phyloP scores from a whole-genome alignment of 805 yeast species.

The Wickerhamomyces bisporus region DNA sequence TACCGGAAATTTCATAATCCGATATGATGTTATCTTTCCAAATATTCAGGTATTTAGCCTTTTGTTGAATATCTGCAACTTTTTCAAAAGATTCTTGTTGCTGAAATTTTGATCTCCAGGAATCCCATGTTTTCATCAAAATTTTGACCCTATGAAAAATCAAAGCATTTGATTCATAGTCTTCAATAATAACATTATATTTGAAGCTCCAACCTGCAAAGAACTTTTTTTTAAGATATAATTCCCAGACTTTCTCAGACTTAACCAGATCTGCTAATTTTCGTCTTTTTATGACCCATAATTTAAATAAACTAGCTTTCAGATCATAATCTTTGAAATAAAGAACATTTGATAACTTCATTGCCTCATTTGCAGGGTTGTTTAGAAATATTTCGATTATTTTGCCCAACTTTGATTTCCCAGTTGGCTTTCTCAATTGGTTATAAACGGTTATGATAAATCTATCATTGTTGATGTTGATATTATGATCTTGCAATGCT shows the following conservation, averaged over 20 bases:
- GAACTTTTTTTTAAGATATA: slow-evolving; percentile 14
- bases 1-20: slow-evolving; percentile 3
- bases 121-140: slow-evolving; percentile 14
- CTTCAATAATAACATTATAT: slow-evolving; percentile 11
- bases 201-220: slow-evolving; percentile 9
- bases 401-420: slow-evolving; percentile 8
- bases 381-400: slow-evolving; percentile 18
- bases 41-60: slow-evolving; percentile 10
- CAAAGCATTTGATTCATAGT: slow-evolving; percentile 16
- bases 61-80: slow-evolving; percentile 10
- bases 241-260: slow-evolving; percentile 13
- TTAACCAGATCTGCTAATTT: slow-evolving; percentile 13
- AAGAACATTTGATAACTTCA: slow-evolving; percentile 19
- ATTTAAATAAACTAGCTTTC: slow-evolving; percentile 5
- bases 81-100: slow-evolving; percentile 6
- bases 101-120: slow-evolving; percentile 16
- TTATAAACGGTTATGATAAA: slow-evolving; percentile 21
- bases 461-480: slow-evolving; percentile 13
- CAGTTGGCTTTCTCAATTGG: slow-evolving; percentile 9
- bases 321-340: slow-evolving; percentile 11
- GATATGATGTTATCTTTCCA: slow-evolving; percentile 12
- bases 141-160: slow-evolving; percentile 12
- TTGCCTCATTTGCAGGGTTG: slow-evolving; percentile 20
- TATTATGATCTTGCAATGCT: slow-evolving; percentile 11
- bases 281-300: slow-evolving; percentile 18